Percentiles rank a stretch among this genome's conserved stretches.
Evolutionary conservation across 768 basidiomycete species (phyloP).

Genomic region (Auriscalpium microsporum): DNA sequence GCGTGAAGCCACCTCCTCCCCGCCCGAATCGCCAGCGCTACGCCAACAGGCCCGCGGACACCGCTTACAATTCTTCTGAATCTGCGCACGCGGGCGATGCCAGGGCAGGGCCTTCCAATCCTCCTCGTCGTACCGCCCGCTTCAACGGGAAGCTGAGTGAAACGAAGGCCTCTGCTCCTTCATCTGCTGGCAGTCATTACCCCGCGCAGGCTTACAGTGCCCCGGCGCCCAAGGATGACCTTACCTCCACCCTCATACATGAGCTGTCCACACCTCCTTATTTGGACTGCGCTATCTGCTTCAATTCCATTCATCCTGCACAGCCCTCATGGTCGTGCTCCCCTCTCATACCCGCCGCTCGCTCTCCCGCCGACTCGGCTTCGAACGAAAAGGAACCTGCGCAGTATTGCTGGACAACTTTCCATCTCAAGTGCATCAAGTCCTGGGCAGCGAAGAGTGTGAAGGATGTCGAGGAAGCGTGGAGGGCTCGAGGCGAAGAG

Average conservation of each 20-base stretch:
- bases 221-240: constrained; percentile 30
- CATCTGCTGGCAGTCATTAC: neutral
- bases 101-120: neutral
- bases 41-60: no score
- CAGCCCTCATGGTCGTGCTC: constrained; percentile 88
- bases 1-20: no score
- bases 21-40: no score
- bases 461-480: constrained; percentile 64
- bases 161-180: neutral
- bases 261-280: constrained; percentile 63
- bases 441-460: constrained; percentile 83
- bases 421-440: constrained; percentile 84
- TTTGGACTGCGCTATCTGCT: constrained; percentile 79
- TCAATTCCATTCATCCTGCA: constrained; percentile 65
- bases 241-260: constrained; percentile 65
- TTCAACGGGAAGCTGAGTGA: constrained; percentile 5
- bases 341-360: constrained; percentile 40
- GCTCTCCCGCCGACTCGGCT: constrained; percentile 15
- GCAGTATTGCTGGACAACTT: constrained; percentile 83
- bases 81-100: neutral
- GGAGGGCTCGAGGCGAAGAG: constrained; percentile 61
- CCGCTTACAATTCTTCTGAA: neutral
- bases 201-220: neutral
- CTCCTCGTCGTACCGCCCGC: neutral
- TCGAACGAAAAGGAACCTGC: constrained; percentile 18